These are phyloP conservation scores for Septoria petroselini DNA, from an alignment of 2,329 filamentous ascomycete genomes.

Conservation along the genomic window DNA sequence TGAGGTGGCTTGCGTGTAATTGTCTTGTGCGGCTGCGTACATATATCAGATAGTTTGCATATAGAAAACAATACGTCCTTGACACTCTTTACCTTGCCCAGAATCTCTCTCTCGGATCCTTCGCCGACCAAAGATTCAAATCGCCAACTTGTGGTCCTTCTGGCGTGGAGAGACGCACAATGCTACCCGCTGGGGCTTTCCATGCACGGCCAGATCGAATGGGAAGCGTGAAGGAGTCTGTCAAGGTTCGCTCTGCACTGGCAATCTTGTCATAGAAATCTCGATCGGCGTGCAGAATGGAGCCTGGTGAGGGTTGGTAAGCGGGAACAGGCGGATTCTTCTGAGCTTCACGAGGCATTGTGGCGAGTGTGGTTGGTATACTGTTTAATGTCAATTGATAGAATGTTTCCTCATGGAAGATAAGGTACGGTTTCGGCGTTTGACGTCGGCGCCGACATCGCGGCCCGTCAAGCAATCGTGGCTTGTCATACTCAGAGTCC, in stretches of 20 bases:
- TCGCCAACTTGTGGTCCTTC: slow-evolving; percentile 76
- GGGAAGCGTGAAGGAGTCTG: slow-evolving; percentile 53
- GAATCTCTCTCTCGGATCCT: slow-evolving; percentile 75
- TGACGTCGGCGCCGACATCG: too few species aligned
- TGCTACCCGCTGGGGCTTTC: slow-evolving; percentile 63
- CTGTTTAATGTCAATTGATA: too few species aligned
- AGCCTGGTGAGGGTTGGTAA: slow-evolving; percentile 33
- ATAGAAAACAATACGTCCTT: too few species aligned
- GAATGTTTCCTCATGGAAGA: too few species aligned
- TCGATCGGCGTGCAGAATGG: slow-evolving; percentile 33
- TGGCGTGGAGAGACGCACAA: slow-evolving; percentile 67
- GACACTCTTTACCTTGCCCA: slow-evolving; percentile 60
- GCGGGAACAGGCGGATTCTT: too few species aligned
- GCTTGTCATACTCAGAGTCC: too few species aligned
- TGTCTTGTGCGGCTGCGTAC: slow-evolving; percentile 74
- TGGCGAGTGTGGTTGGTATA: too few species aligned
- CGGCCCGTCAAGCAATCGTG: too few species aligned
- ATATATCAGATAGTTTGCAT: too few species aligned
- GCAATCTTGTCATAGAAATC: slow-evolving; percentile 33
- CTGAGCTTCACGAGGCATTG: too few species aligned
- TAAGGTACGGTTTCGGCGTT: too few species aligned
- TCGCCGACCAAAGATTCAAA: slow-evolving; percentile 74
- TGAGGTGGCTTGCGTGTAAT: slow-evolving; percentile 65
- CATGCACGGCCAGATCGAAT: slow-evolving; percentile 73
- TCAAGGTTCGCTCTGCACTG: slow-evolving; percentile 23